Conservation (phyloP, 805 yeast species). For the Wickerhamiella nectarea region DNA sequence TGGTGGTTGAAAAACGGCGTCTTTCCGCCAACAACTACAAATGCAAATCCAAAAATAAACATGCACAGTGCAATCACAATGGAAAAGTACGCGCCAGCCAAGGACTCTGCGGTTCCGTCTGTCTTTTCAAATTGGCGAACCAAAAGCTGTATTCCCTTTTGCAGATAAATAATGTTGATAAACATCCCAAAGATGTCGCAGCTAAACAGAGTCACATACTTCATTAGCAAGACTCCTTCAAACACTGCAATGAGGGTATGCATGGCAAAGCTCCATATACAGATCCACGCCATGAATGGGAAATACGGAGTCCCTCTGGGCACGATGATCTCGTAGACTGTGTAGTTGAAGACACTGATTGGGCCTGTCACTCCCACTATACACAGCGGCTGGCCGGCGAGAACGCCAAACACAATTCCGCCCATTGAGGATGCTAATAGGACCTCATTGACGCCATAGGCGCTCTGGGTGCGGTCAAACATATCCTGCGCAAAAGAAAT, state of each 20-base stretch:
- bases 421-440: conserved; percentile 73
- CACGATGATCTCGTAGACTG: conserved; percentile 59
- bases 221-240: conserved; percentile 54
- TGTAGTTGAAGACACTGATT: conserved; percentile 78
- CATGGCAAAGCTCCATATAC: conserved; percentile 77
- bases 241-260: conserved; percentile 60
- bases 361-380: conserved; percentile 98
- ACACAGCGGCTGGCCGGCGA: conserved; percentile 84
- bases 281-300: conserved; percentile 92
- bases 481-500: conserved; percentile 93
- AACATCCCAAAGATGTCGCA: conserved; percentile 91
- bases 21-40: conserved; percentile 43
- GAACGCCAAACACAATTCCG: conserved; percentile 73
- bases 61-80: conserved; percentile 62
- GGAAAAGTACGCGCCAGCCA: conserved; percentile 50
- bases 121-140: conserved; percentile 47
- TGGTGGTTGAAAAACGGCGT: conserved; percentile 48
- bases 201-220: conserved; percentile 63
- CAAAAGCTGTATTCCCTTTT: conserved; percentile 79
- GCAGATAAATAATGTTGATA: conserved; percentile 74
- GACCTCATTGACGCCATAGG: conserved; percentile 88
- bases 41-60: conserved; percentile 59
- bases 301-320: conserved; percentile 46
- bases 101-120: conserved; percentile 19
- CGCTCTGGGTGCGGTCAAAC: conserved; percentile 78